Conservation (phyloP, 768 basidiomycete genomes). For the Boletus huronensis region DNA sequence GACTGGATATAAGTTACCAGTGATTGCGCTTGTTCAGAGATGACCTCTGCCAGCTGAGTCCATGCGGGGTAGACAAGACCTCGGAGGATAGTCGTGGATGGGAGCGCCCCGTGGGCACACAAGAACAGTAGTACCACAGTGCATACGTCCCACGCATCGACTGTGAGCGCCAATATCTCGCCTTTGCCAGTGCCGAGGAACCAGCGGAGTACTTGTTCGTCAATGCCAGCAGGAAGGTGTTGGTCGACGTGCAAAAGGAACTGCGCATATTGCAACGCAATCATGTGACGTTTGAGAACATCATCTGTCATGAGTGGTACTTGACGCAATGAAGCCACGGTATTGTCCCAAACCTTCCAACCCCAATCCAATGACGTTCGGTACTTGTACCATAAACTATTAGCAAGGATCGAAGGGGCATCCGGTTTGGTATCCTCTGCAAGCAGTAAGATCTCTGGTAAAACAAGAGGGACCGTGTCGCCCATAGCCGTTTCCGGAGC, state of each 20-base stretch:
- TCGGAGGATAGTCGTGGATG: slow-evolving; percentile 66
- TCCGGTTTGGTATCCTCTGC: slow-evolving; percentile 54
- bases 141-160: slow-evolving; percentile 67
- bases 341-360: slow-evolving; percentile 83
- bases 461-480: slow-evolving; percentile 34
- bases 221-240: slow-evolving; percentile 70
- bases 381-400: slow-evolving; percentile 80
- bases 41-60: slow-evolving; percentile 49
- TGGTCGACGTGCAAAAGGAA: slow-evolving; percentile 75
- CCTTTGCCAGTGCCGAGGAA: slow-evolving; percentile 63
- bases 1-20: slow-evolving; percentile 54
- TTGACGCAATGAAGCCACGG: slow-evolving; percentile 69
- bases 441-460: slow-evolving; percentile 68
- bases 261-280: slow-evolving; percentile 61
- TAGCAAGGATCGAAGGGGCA: slow-evolving; percentile 68
- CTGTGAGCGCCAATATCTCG: slow-evolving; percentile 55
- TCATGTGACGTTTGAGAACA: slow-evolving; percentile 41
- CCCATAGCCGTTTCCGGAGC: slow-evolving; percentile 36
- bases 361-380: slow-evolving; percentile 71
- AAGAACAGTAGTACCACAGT: slow-evolving; percentile 61
- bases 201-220: slow-evolving; percentile 70
- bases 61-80: slow-evolving; percentile 81
- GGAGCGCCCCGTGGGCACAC: slow-evolving; percentile 62
- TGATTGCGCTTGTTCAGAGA: slow-evolving; percentile 37
- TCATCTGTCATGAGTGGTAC: slow-evolving; percentile 56